Percentiles rank a stretch among this genome's conserved stretches.
Conservation (phyloP, 768 basidiomycete genomes). For the Piloderma croceum region DNA sequence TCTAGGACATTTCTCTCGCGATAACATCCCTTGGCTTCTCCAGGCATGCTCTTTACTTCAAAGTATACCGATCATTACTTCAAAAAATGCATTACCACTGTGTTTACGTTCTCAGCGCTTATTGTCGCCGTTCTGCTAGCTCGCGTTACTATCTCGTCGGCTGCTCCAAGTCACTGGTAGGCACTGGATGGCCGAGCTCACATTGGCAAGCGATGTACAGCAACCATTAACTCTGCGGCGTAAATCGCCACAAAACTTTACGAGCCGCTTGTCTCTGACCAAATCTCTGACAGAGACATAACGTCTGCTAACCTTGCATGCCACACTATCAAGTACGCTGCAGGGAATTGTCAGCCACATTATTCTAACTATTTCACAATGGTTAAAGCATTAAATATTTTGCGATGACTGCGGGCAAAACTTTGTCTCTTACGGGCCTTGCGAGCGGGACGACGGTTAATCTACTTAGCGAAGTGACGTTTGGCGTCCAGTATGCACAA, state of each 20-base stretch:
- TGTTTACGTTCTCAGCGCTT: too few relatives aligned
- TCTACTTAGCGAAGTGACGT: background rate
- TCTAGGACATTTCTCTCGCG: too few relatives aligned
- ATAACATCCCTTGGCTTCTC: too few relatives aligned
- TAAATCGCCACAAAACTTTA: background rate
- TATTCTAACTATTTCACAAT: background rate
- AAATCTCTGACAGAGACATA: background rate
- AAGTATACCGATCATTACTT: too few relatives aligned
- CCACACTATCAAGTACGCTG: background rate
- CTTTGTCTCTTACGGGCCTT: background rate
- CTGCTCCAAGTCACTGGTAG: too few relatives aligned
- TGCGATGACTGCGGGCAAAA: background rate
- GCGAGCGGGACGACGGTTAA: background rate
- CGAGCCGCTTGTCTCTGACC: background rate
- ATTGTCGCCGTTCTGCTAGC: too few relatives aligned
- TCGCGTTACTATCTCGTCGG: too few relatives aligned
- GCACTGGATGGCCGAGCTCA: too few relatives aligned
- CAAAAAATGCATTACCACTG: too few relatives aligned
- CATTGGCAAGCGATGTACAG: constrained; percentile 16
- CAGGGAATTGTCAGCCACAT: background rate
- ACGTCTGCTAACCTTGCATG: background rate
- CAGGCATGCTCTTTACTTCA: too few relatives aligned
- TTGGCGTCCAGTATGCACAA: background rate
- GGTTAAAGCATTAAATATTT: background rate
- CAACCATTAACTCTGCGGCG: background rate